Evolutionary conservation across 2,329 filamentous ascomycete species (phyloP).

Genomic region (Diaporthe nobilis): DNA sequence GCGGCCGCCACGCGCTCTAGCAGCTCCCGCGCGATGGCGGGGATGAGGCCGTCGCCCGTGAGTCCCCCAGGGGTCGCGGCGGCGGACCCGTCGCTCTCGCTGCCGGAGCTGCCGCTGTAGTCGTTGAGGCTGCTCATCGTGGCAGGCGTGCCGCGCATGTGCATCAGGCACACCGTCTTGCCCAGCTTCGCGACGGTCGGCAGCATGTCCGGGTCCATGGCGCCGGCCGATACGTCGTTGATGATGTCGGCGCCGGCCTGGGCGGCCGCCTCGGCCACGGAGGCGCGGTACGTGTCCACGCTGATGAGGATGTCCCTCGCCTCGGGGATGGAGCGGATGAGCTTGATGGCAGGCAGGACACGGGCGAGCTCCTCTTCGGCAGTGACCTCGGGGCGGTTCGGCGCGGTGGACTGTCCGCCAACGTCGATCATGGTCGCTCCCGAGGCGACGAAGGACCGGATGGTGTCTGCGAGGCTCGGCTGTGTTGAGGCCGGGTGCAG

Average conservation of each 20-base stretch:
- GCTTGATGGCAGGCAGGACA: conserved; percentile 82
- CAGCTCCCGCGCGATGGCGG: conserved; percentile 77
- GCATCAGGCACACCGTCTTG: conserved; percentile 87
- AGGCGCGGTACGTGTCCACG: conserved; percentile 92
- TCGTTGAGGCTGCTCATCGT: conserved; percentile 81
- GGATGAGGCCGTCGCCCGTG: conserved; percentile 68
- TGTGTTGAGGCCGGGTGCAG: conserved; percentile 60
- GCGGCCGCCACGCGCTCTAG: conserved; percentile 79
- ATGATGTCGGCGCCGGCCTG: conserved; percentile 89
- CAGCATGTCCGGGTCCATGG: conserved; percentile 86
- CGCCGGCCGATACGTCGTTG: conserved; percentile 92
- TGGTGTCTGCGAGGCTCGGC: conserved; percentile 67
- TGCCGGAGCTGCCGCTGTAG: conserved; percentile 80
- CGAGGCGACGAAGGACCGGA: conserved; percentile 72
- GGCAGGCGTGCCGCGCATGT: conserved; percentile 89
- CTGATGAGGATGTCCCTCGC: conserved; percentile 79
- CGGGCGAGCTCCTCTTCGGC: conserved; percentile 82
- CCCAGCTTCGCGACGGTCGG: conserved; percentile 81
- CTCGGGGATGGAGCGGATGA: conserved; percentile 78
- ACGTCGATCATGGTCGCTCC: conserved; percentile 92
- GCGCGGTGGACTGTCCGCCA: conserved; percentile 93
- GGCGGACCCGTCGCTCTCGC: conserved; percentile 56
- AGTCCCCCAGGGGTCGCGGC: background rate
- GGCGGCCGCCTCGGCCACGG: conserved; percentile 83
- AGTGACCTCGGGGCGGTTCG: conserved; percentile 77